Base-by-base conservation (phyloP, 2,329 filamentous ascomycete genomes). In the Fusarium pseudograminearum region DNA sequence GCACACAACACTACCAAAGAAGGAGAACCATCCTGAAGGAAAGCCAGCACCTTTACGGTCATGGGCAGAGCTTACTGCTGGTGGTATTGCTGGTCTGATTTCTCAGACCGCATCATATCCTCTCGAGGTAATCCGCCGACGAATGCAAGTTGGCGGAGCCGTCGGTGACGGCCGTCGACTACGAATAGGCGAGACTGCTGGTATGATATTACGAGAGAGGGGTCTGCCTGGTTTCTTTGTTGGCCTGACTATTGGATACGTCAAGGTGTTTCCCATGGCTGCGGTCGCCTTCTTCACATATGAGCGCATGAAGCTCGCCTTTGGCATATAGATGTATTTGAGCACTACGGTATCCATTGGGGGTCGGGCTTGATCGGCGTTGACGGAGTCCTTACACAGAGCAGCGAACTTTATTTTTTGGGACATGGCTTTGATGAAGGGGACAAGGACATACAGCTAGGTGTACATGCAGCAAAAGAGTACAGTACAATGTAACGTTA, bases 71-170 rank as follows among this genome's bases (percentile, higher is more conserved):
- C 87, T 99, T 8, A 85, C 87, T 5, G 90, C 94, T 0, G 96
- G 96, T 48, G 96, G 94, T 2, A 79, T 96, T 12, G 94, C 96
- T 1, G 96, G 96, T 4, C 83, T 97, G 64, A 89, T 98, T 2
- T 94, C 93, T 10, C 96, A 99, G 80, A 97, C 95, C 0, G 89
- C 91, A 0, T 97, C 94, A 18, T 99, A 99, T 78, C 96, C 96
- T 7, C 85, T 99, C 4, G 96, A 99, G 79, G 93, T 99, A 18
- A 91, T 98, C 61, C 85, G 96, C 64, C 87, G 96, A 69, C 87
- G 96, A 48, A 98, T 99, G 95, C 96, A 99, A 78, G 96, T 99
- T 16, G 93, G 93, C 48, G 96, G 95, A 14, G 94, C 95, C 0
- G 93, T 98, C 1, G 96, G 96, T 2, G 94, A 98, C 77, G 94